These are phyloP conservation scores for Cladorrhinum sp. DNA, from an alignment of 2,329 filamentous ascomycete species.

Conservation along the genomic window DNA sequence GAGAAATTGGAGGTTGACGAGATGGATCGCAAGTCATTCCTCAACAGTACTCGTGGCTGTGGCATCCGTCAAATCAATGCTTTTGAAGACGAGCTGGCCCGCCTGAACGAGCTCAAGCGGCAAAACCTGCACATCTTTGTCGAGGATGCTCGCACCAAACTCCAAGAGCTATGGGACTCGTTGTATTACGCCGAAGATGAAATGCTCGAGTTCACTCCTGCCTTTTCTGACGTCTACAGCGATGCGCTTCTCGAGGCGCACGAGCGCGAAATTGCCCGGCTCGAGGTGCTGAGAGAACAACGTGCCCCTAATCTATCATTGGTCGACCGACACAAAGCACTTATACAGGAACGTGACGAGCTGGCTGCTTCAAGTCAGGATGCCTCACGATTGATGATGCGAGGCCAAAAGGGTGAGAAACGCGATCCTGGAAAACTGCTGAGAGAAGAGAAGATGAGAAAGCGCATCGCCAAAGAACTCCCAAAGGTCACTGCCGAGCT, in stretches of 20 bases:
- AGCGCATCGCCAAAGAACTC: constrained; percentile 92
- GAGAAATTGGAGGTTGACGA: constrained; percentile 81
- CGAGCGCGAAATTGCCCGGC: constrained; percentile 80
- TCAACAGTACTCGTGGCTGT: constrained; percentile 84
- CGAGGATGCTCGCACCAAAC: constrained; percentile 83
- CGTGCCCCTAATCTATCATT: constrained; percentile 78
- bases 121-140: constrained; percentile 96
- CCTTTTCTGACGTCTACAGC: constrained; percentile 95
- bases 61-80: constrained; percentile 91
- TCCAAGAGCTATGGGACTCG: constrained; percentile 93
- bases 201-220: constrained; percentile 96
- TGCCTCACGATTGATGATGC: constrained; percentile 86
- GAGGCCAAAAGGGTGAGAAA: constrained; percentile 88
- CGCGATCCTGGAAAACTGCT: constrained; percentile 92
- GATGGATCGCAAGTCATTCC: constrained; percentile 76
- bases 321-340: constrained; percentile 76
- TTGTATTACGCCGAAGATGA: constrained; percentile 96
- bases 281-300: constrained; percentile 81
- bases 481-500: constrained; percentile 89
- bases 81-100: constrained; percentile 83
- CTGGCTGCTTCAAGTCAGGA: constrained; percentile 90
- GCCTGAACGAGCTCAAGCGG: constrained; percentile 87
- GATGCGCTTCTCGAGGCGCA: constrained; percentile 93
- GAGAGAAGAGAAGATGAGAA: constrained; percentile 97
- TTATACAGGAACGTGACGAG: constrained; percentile 83